Evolutionary conservation across 2,329 filamentous ascomycete species (phyloP).

Genomic region (Colletotrichum lentis): DNA sequence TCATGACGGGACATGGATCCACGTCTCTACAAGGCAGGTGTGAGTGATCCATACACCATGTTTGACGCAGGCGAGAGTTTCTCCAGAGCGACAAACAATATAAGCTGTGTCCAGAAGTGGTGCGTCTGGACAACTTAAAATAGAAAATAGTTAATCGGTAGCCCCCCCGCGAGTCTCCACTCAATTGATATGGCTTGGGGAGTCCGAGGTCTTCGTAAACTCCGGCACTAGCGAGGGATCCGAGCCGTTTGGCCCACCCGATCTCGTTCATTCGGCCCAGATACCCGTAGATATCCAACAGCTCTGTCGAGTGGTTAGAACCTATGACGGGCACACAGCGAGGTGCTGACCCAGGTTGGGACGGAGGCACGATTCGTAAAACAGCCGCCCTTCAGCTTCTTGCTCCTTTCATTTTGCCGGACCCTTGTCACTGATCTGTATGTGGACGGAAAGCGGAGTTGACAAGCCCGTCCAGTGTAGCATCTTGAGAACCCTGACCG

Average conservation of each 20-base stretch:
- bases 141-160: not conserved
- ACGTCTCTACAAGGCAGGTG: no score
- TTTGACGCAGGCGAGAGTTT: no score
- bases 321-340: not conserved
- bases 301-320: not conserved
- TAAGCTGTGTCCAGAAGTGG: no score
- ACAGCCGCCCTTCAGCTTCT: not conserved
- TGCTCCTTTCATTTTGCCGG: slow-evolving; percentile 22
- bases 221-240: not conserved
- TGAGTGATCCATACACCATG: no score
- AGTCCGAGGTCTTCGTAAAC: not conserved
- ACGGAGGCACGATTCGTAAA: not conserved
- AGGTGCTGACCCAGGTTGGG: slow-evolving; percentile 14
- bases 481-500: slow-evolving; percentile 8
- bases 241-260: not conserved
- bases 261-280: not conserved
- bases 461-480: slow-evolving; percentile 7
- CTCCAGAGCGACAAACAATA: no score
- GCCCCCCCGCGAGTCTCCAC: not conserved
- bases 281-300: not conserved
- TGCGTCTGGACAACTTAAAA: not conserved
- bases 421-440: slow-evolving; percentile 9
- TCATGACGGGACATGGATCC: no score
- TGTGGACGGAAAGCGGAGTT: slow-evolving; percentile 12
- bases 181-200: not conserved